These are phyloP conservation scores for Fusarium setosum DNA, from an alignment of 2,329 filamentous ascomycete genomes.

Conservation along the genomic window DNA sequence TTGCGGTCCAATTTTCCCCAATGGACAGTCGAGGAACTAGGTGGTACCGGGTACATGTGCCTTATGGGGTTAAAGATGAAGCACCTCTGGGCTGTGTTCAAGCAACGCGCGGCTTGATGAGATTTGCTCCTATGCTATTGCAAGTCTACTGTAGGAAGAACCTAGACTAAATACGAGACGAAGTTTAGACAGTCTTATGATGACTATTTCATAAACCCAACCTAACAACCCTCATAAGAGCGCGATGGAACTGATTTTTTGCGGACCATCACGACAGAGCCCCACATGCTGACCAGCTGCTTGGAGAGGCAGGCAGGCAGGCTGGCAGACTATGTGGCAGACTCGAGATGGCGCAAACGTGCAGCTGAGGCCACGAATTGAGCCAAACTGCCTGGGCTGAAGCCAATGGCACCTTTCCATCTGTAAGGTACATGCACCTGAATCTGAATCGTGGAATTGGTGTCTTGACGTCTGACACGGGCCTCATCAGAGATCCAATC, in stretches of 20 bases:
- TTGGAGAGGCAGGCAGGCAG: slow-evolving; percentile 6
- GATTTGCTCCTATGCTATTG: too few relatives aligned
- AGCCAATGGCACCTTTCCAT: neutral
- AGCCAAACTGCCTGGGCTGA: neutral
- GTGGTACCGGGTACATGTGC: too few relatives aligned
- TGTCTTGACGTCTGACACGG: slow-evolving; percentile 17
- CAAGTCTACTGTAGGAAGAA: too few relatives aligned
- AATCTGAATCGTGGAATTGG: slow-evolving; percentile 4
- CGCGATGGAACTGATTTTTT: neutral
- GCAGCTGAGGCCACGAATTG: neutral
- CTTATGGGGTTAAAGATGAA: too few relatives aligned
- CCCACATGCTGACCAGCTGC: slow-evolving; percentile 18
- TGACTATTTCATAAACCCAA: too few relatives aligned
- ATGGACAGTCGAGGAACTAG: neutral
- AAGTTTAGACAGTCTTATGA: too few relatives aligned
- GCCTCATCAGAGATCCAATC: slow-evolving; percentile 4
- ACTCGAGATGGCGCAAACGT: slow-evolving; percentile 11
- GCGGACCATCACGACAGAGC: slow-evolving; percentile 22
- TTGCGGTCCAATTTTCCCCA: neutral
- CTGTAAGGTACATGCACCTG: slow-evolving; percentile 29
- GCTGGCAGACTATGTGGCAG: too few relatives aligned
- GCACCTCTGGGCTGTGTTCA: too few relatives aligned
- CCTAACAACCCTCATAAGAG: too few relatives aligned
- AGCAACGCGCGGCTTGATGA: too few relatives aligned
- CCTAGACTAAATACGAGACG: too few relatives aligned